A percentile compares a stretch with the other conserved stretches of the same genome.
These are phyloP conservation scores for Viola pubescens DNA, from an alignment of 441 rosid species.

Conservation along the genomic window DNA sequence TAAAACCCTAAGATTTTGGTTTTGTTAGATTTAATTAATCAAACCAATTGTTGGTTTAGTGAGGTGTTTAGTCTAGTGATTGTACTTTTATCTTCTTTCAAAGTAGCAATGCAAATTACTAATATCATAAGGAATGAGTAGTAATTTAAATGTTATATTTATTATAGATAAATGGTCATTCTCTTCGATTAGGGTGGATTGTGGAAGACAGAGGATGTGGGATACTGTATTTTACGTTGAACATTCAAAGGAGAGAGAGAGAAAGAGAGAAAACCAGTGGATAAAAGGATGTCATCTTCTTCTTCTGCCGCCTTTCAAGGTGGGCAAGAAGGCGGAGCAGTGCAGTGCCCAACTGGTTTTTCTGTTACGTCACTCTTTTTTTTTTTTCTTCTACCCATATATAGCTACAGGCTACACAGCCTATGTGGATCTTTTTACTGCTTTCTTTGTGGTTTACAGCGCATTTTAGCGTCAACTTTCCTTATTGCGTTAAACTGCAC, in stretches of 20 bases:
- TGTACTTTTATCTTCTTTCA: too few species aligned
- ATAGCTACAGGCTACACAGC: too few species aligned
- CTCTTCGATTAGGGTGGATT: background rate
- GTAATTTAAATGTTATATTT: too few species aligned
- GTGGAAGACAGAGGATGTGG: background rate
- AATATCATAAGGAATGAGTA: too few species aligned
- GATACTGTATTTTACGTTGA: background rate
- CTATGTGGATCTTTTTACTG: too few species aligned
- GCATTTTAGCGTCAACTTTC: background rate
- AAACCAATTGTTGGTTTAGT: too few species aligned
- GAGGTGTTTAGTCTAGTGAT: too few species aligned
- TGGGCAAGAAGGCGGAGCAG: background rate
- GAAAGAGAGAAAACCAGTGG: conserved; percentile 7
- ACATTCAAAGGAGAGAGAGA: background rate
- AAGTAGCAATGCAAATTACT: too few species aligned
- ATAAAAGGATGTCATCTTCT: conserved; percentile 6
- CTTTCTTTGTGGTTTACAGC: background rate
- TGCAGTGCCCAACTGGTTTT: background rate
- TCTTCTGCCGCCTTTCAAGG: background rate
- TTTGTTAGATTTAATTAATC: too few species aligned
- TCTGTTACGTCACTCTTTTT: background rate
- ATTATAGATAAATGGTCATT: background rate
- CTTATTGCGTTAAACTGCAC: background rate
- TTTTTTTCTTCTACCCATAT: background rate
- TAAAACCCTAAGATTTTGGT: too few species aligned